Evolutionary conservation across 2,329 filamentous ascomycete genomes (phyloP), one percentile per base, ranked within the genome.

Genomic region (Botrytis hyacinthi): DNA sequence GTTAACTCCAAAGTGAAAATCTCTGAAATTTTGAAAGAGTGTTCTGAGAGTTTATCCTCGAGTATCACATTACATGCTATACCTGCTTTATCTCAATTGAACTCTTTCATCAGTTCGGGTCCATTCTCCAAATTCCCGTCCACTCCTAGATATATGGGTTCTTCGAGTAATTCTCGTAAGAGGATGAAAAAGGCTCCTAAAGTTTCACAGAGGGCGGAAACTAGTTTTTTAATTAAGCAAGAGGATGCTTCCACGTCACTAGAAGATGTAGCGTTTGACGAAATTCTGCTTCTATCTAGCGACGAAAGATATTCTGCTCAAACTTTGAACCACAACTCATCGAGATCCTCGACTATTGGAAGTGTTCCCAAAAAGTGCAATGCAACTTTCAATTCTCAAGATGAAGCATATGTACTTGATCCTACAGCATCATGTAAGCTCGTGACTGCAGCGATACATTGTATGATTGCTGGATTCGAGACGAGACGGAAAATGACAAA

Each of bases 391-490:
- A 68, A 16, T 57, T 20, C 37, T 22, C 35, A 42, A 14, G 40
- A 10, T 48, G 8, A 37, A 1, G 20, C 29, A 62, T 51, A 59
- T 37, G 22, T 29, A 57, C 48, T 44, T 44, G 59, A 71, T 51
- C 59, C 44, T 20, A 71, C 51, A n/a, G 32, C 40, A 37, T 65
- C 72, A 48, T 72, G 54, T 22, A 73, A 73, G 16, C 70, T 78
- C 4, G 59, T 71, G 1, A 73, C 73, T 44, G 59, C 61, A 22
- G 75, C 74, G 18, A 61, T 78, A 16, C 74, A 69, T 59, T 70
- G 71, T 16, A 40, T 78, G 7, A 71, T 78, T 63, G 63, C 73
- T 20, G 75, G 76, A 6, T 54, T 63, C 37, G 48, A 60, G 26
- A 46, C 18, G n/a, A 42, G 57, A 10, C 51, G 72, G 18, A 62